Evolutionary conservation across 768 basidiomycete genomes (phyloP).

Genomic region (Termitomyces sp.): DNA sequence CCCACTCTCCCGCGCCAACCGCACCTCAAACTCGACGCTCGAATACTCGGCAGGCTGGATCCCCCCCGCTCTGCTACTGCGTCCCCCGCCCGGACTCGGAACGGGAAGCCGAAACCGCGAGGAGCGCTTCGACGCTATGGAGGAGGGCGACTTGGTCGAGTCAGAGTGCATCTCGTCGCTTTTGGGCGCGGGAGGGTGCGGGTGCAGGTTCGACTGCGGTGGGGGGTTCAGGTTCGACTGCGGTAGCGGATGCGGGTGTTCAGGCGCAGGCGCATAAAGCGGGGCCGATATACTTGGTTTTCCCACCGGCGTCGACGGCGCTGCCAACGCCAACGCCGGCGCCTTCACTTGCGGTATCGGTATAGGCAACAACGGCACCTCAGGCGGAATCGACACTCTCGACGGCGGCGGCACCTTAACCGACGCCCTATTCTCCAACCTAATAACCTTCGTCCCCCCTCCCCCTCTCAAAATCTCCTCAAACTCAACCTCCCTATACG

Average conservation of each 20-base stretch:
- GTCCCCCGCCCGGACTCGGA: constrained; percentile 53
- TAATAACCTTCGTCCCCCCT: constrained; percentile 41
- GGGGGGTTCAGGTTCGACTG: neutral
- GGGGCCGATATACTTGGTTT: constrained; percentile 18
- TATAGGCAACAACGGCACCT: neutral
- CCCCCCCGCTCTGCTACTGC: constrained; percentile 44
- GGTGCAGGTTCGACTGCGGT: neutral
- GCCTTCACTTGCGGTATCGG: neutral
- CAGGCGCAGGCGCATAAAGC: constrained; percentile 18
- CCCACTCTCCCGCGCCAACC: constrained; percentile 42
- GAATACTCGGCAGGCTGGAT: constrained; percentile 74
- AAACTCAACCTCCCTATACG: constrained; percentile 70
- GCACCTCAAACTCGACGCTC: constrained; percentile 79
- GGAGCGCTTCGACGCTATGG: constrained; percentile 36
- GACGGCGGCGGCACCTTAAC: constrained; percentile 14
- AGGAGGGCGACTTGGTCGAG: constrained; percentile 24
- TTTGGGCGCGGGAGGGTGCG: constrained; percentile 19
- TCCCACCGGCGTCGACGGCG: constrained; percentile 4
- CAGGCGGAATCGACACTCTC: neutral
- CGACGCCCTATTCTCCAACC: constrained; percentile 26
- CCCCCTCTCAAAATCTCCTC: constrained; percentile 67
- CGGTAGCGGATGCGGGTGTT: no score
- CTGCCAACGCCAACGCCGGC: rapidly evolving
- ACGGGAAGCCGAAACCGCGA: constrained; percentile 62
- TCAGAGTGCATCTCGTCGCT: constrained; percentile 34